Conservation (phyloP, 2,329 filamentous ascomycete species). For the Orbilia ellipsospora region DNA sequence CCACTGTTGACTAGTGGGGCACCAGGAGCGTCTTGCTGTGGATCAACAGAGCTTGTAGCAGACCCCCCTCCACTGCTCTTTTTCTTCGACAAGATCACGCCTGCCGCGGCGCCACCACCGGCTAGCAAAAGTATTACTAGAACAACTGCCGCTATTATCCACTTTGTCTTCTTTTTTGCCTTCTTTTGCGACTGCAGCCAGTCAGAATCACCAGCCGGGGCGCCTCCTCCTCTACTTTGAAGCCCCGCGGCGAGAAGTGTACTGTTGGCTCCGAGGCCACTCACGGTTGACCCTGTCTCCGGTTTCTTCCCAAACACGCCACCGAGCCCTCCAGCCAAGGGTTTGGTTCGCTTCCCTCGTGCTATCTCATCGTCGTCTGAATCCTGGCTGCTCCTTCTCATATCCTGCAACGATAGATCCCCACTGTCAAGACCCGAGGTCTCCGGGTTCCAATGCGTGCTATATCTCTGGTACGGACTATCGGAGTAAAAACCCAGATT, state of each 20-base stretch:
- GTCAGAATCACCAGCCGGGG: constrained; percentile 62
- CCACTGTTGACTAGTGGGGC: constrained; percentile 67
- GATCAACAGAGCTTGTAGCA: constrained; percentile 56
- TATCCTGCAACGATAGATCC: constrained; percentile 49
- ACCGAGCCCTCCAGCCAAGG: constrained; percentile 36
- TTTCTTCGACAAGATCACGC: constrained; percentile 74
- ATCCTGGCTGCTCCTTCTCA: constrained; percentile 52
- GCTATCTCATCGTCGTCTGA: constrained; percentile 47
- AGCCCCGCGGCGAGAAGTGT: constrained; percentile 21
- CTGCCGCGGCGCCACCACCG: constrained; percentile 75
- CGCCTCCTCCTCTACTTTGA: constrained; percentile 15
- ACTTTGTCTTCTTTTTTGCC: constrained; percentile 75
- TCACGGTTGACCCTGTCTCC: constrained; percentile 36
- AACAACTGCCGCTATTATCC: constrained; percentile 74
- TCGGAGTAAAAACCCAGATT: constrained; percentile 57
- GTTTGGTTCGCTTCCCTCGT: constrained; percentile 35
- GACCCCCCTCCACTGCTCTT: constrained; percentile 59
- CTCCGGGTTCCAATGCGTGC: constrained; percentile 59
- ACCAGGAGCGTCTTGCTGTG: constrained; percentile 57
- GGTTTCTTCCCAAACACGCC: constrained; percentile 52
- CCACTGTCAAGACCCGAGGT: constrained; percentile 45
- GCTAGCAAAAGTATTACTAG: constrained; percentile 77
- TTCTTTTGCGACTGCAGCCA: constrained; percentile 72
- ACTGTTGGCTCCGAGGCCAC: constrained; percentile 45
- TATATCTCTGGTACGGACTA: constrained; percentile 58